A percentile compares a stretch with the other conserved stretches of the same genome.
phyloP scores from a whole-genome alignment of 306 rosid genomes.

The Sicyos baderoa region DNA sequence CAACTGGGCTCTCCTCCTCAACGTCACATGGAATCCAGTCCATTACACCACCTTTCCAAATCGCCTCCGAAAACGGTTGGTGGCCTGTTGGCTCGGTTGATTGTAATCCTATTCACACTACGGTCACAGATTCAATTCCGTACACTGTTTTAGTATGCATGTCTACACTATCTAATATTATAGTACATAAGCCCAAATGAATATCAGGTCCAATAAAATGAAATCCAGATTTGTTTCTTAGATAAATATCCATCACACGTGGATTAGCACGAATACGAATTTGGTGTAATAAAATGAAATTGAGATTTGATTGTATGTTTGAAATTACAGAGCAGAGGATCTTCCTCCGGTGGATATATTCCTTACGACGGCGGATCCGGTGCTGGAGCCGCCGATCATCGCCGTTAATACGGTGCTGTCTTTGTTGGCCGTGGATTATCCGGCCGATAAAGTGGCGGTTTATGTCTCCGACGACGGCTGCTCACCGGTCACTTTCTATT shows the following conservation, averaged over 20 bases:
- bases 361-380: constrained; percentile 62
- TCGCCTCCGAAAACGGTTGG: no score
- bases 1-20: constrained; percentile 26
- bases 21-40: constrained; percentile 45
- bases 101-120: no score
- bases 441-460: constrained; percentile 58
- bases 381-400: constrained; percentile 61
- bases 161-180: no score
- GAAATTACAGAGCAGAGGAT: constrained; percentile 32
- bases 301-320: background rate
- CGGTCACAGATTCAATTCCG: no score
- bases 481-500: constrained; percentile 38
- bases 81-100: no score
- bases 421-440: constrained; percentile 58
- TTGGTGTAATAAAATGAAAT: no score
- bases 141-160: no score
- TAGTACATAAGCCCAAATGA: no score
- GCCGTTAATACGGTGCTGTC: constrained; percentile 58
- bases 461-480: constrained; percentile 78
- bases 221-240: no score
- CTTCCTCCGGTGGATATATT: constrained; percentile 58
- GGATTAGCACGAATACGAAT: no score
- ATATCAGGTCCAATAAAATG: no score
- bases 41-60: constrained; percentile 27
- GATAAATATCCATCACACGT: no score